These are phyloP conservation scores for Kandelia obovata DNA, from an alignment of 345 rosid species.

Conservation along the genomic window DNA sequence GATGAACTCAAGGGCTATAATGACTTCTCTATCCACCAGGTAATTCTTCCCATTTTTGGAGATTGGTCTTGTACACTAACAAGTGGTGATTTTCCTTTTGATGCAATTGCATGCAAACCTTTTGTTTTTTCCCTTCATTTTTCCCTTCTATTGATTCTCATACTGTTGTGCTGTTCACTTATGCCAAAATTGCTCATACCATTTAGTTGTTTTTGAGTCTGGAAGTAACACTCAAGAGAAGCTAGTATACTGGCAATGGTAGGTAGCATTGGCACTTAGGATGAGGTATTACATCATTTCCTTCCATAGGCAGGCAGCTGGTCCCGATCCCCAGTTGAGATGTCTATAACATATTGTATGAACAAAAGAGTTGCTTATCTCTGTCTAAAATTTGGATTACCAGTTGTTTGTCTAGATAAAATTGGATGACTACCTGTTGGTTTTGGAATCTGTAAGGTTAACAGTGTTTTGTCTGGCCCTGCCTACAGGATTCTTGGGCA, in stretches of 20 bases:
- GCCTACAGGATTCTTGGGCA: no score
- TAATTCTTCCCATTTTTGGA: constrained; percentile 24
- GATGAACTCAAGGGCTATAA: constrained; percentile 77
- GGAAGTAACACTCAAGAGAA: neutral
- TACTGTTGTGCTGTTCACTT: no score
- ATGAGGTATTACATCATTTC: neutral
- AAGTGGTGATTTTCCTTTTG: neutral
- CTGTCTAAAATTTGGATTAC: no score
- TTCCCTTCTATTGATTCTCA: neutral
- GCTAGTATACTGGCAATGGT: no score
- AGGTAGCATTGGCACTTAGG: no score
- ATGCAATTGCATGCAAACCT: neutral
- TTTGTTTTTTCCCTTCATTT: neutral
- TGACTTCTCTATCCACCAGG: constrained; percentile 92
- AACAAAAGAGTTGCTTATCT: neutral
- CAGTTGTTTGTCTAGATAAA: no score
- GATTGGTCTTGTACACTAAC: neutral
- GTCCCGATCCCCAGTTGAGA: neutral
- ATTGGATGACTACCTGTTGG: no score
- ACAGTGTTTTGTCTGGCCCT: no score
- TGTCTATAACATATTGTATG: neutral
- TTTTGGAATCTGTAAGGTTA: no score
- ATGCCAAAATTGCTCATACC: neutral
- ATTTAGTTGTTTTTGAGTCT: neutral
- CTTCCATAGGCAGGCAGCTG: no score